Evolutionary conservation across 2,329 filamentous ascomycete genomes (phyloP), one percentile per base, ranked within the genome.

Genomic region (Blumeriella jaapii): DNA sequence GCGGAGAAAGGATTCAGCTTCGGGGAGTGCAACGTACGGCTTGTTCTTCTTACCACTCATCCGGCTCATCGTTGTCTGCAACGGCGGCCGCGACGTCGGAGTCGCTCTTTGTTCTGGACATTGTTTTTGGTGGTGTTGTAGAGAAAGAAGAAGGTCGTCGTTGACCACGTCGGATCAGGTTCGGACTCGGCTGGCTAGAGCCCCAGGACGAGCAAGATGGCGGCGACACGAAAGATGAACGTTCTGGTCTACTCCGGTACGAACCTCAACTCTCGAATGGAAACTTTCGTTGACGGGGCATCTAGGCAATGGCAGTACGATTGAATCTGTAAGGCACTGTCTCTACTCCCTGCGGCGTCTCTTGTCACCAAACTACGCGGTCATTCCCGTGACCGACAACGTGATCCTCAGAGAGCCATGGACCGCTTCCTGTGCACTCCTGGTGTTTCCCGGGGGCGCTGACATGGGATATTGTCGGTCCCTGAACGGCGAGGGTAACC

Each of bases 361-460:
- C 4, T 75, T 96, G 15, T 82, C 84, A 3, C 82, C 86, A 32
- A 82, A 87, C 59, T 96, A 98, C 62, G 91, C 89, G 40, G 85
- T 98, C 44, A 87, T 87, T 44, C 80, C 86, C 36, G 71, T 96
- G 43, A 79, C 73, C 17, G 80, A 86, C 39, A 68, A 78, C 5
- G 75, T 81, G 46, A 65, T 98, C 38, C 67, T 94, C 53, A 86
- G 87, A 47, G 91, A 98, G 57, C 91, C 91, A 9, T 98, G 91
- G 91, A 70, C 76, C 1, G 64, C 80, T 3, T 81, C 84, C 2
- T 96, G 89, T 56, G 85, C 86, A 0, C 69, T 96, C 7, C 70
- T 98, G 5, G 87, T 96, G 2, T 75, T 98, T 34, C 91, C 91
- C 1, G 91, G 91, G 14, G 91, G 91, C 19, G 89, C 84, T n/a